Base-by-base conservation (phyloP, 768 basidiomycete genomes). In the Aureoboletus auriporus region DNA sequence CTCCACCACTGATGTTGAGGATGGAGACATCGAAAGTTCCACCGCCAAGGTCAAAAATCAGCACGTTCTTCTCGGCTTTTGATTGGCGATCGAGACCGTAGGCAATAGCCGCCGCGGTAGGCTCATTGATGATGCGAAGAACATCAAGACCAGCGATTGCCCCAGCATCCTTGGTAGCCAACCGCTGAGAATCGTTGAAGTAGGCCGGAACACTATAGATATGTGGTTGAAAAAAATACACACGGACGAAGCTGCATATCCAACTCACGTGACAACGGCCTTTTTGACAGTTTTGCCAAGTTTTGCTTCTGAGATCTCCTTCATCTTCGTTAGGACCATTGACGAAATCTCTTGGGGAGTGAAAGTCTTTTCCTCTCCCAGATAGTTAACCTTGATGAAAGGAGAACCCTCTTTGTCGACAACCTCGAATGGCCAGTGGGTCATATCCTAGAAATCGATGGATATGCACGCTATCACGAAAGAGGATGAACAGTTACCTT, bases 91-190 rank as follows among this genome's bases (percentile, higher is more conserved):
- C 96, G 48, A 91, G 86, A 79, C 96, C 96, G 69, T 97, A 97
- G 43, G 96, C 96, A 60, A 99, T 97, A 66, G 96, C 96, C 50
- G 96, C 96, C 44, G 96, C 96, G 46, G 96, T 99, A 55, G 96
- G 96, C 77, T 99, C 96, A 75, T 99, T 99, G 79, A 99, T 99
- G 79, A 99, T 99, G 75, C 96, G 95, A 73, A 99, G 91, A 61
- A 99, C 93, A 67, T 99, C 94, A 54, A 99, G 90, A 55, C 96
- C 96, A 63, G 96, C 82, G 60, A 99, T 99, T 60, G 89, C 80
- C 71, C 96, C 96, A 54, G 96, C 96, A 72, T 99, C 96, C 76
- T 98, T 98, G 70, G 96, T 98, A 44, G 96, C 95, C 55, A 96
- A 79, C 77, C 96, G 93, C 69, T 99, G 96, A 26, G 96, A 99